phyloP scores from a whole-genome alignment of 2,329 filamentous ascomycete genomes.

The Paecilomyces formosus region DNA sequence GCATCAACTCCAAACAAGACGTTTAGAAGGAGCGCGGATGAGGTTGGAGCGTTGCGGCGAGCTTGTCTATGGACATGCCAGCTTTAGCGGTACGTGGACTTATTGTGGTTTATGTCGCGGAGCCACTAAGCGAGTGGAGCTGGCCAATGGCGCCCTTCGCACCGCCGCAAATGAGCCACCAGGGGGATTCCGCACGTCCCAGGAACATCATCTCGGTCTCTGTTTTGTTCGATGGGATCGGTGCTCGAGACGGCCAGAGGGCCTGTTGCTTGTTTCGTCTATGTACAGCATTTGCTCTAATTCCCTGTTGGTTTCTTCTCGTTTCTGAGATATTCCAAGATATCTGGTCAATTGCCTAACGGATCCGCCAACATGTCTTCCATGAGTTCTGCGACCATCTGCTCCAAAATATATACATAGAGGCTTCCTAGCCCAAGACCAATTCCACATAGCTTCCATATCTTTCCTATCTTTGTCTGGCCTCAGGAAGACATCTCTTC shows the following conservation, averaged over 20 bases:
- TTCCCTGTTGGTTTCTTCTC: not conserved
- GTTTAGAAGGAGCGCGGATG: slow-evolving; percentile 13
- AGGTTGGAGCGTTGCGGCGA: not conserved
- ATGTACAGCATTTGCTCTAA: not conserved
- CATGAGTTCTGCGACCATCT: not conserved
- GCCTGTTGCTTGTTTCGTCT: not conserved
- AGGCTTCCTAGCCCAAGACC: not conserved
- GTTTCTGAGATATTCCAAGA: not conserved
- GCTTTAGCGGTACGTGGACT: slow-evolving; percentile 30
- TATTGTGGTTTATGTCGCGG: slow-evolving; percentile 19
- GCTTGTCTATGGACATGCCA: slow-evolving; percentile 21
- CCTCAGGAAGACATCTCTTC: not conserved
- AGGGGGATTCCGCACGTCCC: slow-evolving; percentile 11
- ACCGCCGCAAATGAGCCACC: slow-evolving; percentile 4
- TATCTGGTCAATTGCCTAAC: not conserved
- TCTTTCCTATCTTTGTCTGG: not conserved
- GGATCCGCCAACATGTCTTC: not conserved
- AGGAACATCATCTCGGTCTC: not conserved
- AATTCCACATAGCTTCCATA: not conserved
- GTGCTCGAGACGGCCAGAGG: not conserved
- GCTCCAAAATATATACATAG: not conserved
- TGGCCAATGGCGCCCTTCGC: slow-evolving; percentile 22
- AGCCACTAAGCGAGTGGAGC: slow-evolving; percentile 24
- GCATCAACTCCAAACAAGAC: slow-evolving; percentile 23
- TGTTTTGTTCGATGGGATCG: not conserved